Evolutionary conservation across 2,329 filamentous ascomycete species (phyloP), one percentile per base, ranked within the genome.

Genomic region (Cryphonectria carpinicola): DNA sequence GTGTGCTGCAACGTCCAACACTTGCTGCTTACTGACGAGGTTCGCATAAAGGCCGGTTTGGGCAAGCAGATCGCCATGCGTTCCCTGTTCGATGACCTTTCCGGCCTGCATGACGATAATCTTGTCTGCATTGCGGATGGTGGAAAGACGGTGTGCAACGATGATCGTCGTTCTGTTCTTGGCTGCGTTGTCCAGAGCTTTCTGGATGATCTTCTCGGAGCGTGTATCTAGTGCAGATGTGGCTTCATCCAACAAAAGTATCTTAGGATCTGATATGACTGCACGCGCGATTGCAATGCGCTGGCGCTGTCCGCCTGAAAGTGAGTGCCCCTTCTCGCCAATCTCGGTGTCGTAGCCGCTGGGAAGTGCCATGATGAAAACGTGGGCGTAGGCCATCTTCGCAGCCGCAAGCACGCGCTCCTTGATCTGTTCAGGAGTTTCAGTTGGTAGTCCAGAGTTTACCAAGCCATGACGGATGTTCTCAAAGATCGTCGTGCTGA

Each of bases 71-170:
- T 86, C 81, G 8, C 88, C 83, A 69, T 91, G 89, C 3, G 81
- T 89, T 2, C 90, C 90, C 74, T 88, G 82, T 76, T 92, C 90
- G 1, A 88, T 79, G 4, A 89, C 84, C 41, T 81, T 77, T 0
- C 90, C 90, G 71, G 86, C 80, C 1, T 85, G 81, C 75, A 92
- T 80, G 2, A 92, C 89, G 3, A 91, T 80, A 43, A 92, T 91
- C 63, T 88, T 86, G 74, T 92, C 88, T 0, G 90, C 89, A 63
- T 86, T 82, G 71, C 83, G 84, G 66, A 89, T 87, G 0, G 87
- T 89, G 0, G 84, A 84, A 1, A 90, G 80, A 5, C 86, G 80
- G 78, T 90, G 88, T 0, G 90, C 89, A 66, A 92, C 89, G 10
- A 89, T 84, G 41, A 92, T 87, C 0, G 88, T 91, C 0, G 90